phyloP scores from a whole-genome alignment of 805 yeast genomes.

The Yamadazyma sp. region DNA sequence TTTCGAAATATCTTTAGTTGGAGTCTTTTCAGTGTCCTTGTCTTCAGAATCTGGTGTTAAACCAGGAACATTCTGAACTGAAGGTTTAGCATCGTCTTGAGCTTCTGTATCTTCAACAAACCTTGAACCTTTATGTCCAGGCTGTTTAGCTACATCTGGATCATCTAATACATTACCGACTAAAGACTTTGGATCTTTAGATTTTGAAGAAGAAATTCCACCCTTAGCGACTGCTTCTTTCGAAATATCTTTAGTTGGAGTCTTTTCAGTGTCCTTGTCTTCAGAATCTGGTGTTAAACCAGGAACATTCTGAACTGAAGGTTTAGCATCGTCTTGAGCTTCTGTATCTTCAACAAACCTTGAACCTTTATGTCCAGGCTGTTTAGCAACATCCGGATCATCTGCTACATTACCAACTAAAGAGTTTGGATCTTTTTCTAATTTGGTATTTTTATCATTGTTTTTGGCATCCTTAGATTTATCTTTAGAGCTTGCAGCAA shows the following conservation, averaged over 20 bases:
- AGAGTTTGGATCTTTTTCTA: not conserved
- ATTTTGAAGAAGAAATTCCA: not conserved
- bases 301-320: slow-evolving; percentile 1
- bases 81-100: slow-evolving; percentile 1
- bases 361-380: slow-evolving; percentile 3
- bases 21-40: slow-evolving; percentile 3
- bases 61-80: slow-evolving; percentile 1
- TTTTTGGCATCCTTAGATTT: not conserved
- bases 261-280: slow-evolving; percentile 7
- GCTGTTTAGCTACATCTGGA: slow-evolving; percentile 2
- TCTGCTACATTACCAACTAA: slow-evolving; percentile 1
- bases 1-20: not conserved
- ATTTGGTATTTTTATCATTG: too few species aligned
- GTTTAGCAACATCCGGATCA: slow-evolving; percentile 1
- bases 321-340: not conserved
- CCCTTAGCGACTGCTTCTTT: not conserved
- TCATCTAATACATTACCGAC: not conserved
- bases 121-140: slow-evolving; percentile 3
- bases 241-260: slow-evolving; percentile 2
- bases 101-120: slow-evolving; percentile 4
- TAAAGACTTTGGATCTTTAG: not conserved
- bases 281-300: slow-evolving; percentile 7
- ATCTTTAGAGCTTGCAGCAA: not conserved
- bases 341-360: slow-evolving; percentile 4
- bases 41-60: slow-evolving; percentile 9